These are phyloP conservation scores for Escallonia herrerae DNA, from an alignment of 129 eudicot genomes.

Conservation along the genomic window DNA sequence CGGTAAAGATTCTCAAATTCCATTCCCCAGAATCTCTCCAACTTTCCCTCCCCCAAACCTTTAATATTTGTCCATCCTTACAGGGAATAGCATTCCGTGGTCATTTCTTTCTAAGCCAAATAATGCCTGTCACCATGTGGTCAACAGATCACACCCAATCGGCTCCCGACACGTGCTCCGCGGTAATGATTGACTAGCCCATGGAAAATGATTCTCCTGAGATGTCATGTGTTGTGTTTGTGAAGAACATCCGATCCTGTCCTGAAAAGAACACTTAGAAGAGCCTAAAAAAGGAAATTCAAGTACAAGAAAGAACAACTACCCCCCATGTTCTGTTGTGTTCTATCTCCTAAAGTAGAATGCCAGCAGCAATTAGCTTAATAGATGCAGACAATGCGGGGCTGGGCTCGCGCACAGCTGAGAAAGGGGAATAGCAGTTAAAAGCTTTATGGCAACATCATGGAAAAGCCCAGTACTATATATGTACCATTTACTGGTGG, in stretches of 20 bases:
- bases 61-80: constrained; percentile 1
- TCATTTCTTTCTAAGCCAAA: constrained; percentile 48
- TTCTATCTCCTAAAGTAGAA: constrained; percentile 29
- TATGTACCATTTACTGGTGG: constrained; percentile 11
- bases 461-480: constrained; percentile 19
- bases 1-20: constrained; percentile 59
- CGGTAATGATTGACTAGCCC: constrained; percentile 23
- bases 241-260: constrained; percentile 6
- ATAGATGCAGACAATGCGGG: not conserved
- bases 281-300: constrained; percentile 22
- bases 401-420: not conserved
- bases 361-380: not conserved
- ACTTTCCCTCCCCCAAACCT: not conserved
- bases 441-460: constrained; percentile 28
- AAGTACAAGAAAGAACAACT: constrained; percentile 31
- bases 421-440: constrained; percentile 5
- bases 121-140: constrained; percentile 27
- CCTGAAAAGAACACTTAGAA: constrained; percentile 3
- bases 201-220: constrained; percentile 7
- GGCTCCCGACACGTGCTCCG: constrained; percentile 18
- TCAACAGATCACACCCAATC: constrained; percentile 22
- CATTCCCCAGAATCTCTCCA: constrained; percentile 47
- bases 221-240: not conserved
- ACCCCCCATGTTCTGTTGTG: constrained; percentile 9
- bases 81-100: constrained; percentile 67